Base-by-base conservation (phyloP, 75 land plant genomes). In the Chamaecyparis obtusa region DNA sequence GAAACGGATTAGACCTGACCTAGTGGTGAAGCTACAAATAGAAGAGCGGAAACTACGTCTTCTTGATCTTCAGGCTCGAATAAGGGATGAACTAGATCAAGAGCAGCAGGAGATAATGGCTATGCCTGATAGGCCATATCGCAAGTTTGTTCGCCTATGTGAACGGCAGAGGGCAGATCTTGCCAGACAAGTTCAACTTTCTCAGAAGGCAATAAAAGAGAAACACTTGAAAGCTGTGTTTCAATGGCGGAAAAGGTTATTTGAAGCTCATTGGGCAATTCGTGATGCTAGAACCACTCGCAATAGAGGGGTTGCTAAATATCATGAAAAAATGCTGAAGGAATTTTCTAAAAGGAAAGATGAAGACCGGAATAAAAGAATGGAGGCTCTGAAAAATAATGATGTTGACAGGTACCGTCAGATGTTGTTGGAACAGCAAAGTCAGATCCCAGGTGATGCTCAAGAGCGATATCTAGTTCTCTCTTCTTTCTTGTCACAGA, bases 371-470 rank as follows among this genome's bases (percentile, higher is more conserved):
- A 96, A 91, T 84, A 96, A 92, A 91, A 93, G 99, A 87, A 98
- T 98, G 99, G 99, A 98, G 83, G 99, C 99, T 1, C 92, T 98
- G 92, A 98, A 98, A 89, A 98, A 98, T 84, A 98, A 98, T 93
- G 99, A 98, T 88, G 99, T 98, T 30, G 99, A 98, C 87, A 94
- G 99, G 79, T 98, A 98, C 76, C 90, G 99, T 48, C 96, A 97
- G 67, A 98, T 98, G 96, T 86, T 98, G 86, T 83, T 93, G 76
- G 94, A 98, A 88, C 99, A 98, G 88, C 99, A 98, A 88, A 96
- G 91, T 32, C 94, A 93, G 87, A 88, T 97, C 13, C 95, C 95
- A n/a, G 99, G 99, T 81, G 99, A 98, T 92, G 99, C 99, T 87
- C 94, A 93, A 67, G 94, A 98, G 89, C 94, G 99, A 86, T 98